phyloP scores from a whole-genome alignment of 2,329 filamentous ascomycete species.

The Clarireedia monteithiana region DNA sequence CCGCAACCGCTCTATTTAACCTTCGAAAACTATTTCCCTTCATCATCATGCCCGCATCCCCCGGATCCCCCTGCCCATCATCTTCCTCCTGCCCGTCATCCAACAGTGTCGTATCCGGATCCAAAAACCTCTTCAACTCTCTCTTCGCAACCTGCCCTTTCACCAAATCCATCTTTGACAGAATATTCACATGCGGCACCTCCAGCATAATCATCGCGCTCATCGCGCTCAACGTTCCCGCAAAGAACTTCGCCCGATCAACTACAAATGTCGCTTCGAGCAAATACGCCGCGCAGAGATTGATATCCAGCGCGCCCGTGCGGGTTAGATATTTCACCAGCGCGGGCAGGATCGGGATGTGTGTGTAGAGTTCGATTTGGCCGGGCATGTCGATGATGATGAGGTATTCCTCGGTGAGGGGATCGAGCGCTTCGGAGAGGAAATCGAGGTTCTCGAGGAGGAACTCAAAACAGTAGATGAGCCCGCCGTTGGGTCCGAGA shows the following conservation, averaged over 20 bases:
- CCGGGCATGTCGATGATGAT: constrained; percentile 99
- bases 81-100: constrained; percentile 42
- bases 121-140: constrained; percentile 83
- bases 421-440: constrained; percentile 75
- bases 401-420: constrained; percentile 86
- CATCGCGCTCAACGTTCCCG: constrained; percentile 93
- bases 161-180: constrained; percentile 97
- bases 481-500: constrained; percentile 81
- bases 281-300: constrained; percentile 87
- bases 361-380: constrained; percentile 97
- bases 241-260: constrained; percentile 95
- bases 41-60: constrained; percentile 66
- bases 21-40: constrained; percentile 72
- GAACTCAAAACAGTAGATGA: constrained; percentile 97
- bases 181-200: constrained; percentile 89
- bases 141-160: constrained; percentile 82
- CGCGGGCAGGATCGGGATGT: constrained; percentile 83
- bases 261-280: constrained; percentile 94
- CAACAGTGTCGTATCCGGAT: constrained; percentile 74
- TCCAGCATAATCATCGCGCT: constrained; percentile 98
- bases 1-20: constrained; percentile 80
- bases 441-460: constrained; percentile 92
- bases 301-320: constrained; percentile 75
- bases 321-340: constrained; percentile 76
- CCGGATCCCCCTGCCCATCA: constrained; percentile 43